These are phyloP conservation scores for Rhizomucor miehei DNA, from an alignment of 371 early-diverging fungal genomes.

Conservation along the genomic window DNA sequence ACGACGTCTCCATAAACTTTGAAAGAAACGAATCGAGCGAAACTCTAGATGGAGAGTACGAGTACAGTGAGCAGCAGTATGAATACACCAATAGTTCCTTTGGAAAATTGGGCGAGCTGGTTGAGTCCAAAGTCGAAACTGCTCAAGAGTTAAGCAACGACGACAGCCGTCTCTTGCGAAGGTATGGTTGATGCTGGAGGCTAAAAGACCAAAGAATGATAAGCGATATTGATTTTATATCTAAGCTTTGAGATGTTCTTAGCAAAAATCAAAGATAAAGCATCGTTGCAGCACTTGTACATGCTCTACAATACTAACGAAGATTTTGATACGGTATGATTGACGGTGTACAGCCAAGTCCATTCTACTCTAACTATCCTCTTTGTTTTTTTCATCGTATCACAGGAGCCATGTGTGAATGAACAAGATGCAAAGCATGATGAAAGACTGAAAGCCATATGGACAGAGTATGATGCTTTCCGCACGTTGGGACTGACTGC, in stretches of 20 bases:
- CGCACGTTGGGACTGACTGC: conserved; percentile 12
- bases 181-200: conserved; percentile 11
- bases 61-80: neutral
- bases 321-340: neutral
- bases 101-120: neutral
- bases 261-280: conserved; percentile 12
- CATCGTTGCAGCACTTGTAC: conserved; percentile 7
- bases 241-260: conserved; percentile 14
- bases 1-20: conserved; percentile 5
- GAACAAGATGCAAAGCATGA: conserved; percentile 4
- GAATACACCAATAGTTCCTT: neutral
- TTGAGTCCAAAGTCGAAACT: neutral
- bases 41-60: too few relatives aligned
- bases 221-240: neutral
- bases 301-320: conserved; percentile 3
- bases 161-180: conserved; percentile 25
- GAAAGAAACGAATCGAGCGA: neutral
- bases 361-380: too few relatives aligned
- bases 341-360: too few relatives aligned
- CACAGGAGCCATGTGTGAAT: too few relatives aligned
- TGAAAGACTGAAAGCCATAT: conserved; percentile 11
- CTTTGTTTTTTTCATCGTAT: too few relatives aligned
- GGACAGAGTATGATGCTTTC: conserved; percentile 25
- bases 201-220: neutral
- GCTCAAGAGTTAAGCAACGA: conserved; percentile 6